Evolutionary conservation across 805 yeast species (phyloP).

Genomic region (Cyberlindnera sargentensis): DNA sequence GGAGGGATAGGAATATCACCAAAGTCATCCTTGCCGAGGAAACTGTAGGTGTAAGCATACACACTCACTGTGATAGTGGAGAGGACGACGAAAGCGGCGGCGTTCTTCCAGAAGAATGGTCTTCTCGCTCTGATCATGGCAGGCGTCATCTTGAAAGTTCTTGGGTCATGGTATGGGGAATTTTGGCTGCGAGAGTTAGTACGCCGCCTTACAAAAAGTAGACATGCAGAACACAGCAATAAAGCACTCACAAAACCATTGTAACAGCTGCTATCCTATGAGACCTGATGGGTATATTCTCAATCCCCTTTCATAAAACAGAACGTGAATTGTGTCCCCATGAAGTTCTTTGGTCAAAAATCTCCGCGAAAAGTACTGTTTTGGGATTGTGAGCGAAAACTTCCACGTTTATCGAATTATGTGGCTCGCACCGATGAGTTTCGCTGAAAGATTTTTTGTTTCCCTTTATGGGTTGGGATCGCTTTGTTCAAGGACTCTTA

Average conservation of each 20-base stretch:
- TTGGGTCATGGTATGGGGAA: conserved; percentile 51
- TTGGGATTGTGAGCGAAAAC: too few relatives aligned
- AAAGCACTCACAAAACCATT: background rate
- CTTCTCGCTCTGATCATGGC: conserved; percentile 86
- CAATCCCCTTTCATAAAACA: too few relatives aligned
- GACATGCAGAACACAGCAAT: too few relatives aligned
- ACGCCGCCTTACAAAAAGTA: too few relatives aligned
- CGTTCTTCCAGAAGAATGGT: conserved; percentile 78
- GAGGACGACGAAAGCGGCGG: conserved; percentile 51
- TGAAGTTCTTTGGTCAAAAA: background rate
- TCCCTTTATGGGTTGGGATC: too few relatives aligned
- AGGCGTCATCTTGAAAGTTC: conserved; percentile 83
- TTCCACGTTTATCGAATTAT: background rate
- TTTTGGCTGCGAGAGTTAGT: conserved; percentile 21
- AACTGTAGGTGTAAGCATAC: conserved; percentile 55
- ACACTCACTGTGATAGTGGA: conserved; percentile 64
- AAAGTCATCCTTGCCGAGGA: conserved; percentile 72
- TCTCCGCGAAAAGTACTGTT: background rate
- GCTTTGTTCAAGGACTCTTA: too few relatives aligned
- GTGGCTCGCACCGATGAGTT: conserved; percentile 10
- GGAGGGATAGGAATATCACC: conserved; percentile 94
- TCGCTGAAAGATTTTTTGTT: too few relatives aligned
- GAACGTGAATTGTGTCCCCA: too few relatives aligned
- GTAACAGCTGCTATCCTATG: too few relatives aligned
- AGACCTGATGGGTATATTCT: too few relatives aligned